phyloP scores from a whole-genome alignment of 805 yeast genomes.

The Zygosaccharomyces pseudorouxii region DNA sequence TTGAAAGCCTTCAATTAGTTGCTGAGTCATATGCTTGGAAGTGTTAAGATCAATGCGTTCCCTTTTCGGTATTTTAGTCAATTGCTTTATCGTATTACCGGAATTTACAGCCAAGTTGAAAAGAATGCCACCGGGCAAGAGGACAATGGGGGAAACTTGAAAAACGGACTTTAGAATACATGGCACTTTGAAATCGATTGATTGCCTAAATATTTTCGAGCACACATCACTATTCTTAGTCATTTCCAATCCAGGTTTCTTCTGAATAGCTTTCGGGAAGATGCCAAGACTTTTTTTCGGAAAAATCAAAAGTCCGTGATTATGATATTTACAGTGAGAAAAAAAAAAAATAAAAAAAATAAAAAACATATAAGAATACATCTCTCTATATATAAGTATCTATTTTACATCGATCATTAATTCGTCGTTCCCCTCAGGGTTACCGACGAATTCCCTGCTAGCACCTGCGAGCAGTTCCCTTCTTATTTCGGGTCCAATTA shows the following conservation, averaged over 20 bases:
- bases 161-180: no score
- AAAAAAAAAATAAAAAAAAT: not conserved
- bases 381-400: slow-evolving; percentile 1
- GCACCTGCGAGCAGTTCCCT: slow-evolving; percentile 87
- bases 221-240: not conserved
- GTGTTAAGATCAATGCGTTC: not conserved
- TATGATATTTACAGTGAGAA: not conserved
- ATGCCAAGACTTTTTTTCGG: not conserved
- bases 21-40: not conserved
- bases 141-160: no score
- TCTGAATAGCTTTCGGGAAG: not conserved
- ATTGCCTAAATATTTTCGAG: no score
- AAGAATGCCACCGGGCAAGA: no score
- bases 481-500: slow-evolving; percentile 90
- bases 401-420: slow-evolving; percentile 33
- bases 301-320: not conserved
- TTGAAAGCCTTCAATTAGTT: not conserved
- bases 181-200: no score
- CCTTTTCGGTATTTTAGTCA: not conserved
- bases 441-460: slow-evolving; percentile 47
- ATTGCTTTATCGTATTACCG: not conserved
- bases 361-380: not conserved
- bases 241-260: not conserved
- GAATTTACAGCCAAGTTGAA: not conserved
- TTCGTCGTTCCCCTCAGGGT: slow-evolving; percentile 27